A percentile compares a stretch with the other conserved stretches of the same genome.
phyloP scores from a whole-genome alignment of 2,329 filamentous ascomycete species.

The Aspergillus fijiensis region DNA sequence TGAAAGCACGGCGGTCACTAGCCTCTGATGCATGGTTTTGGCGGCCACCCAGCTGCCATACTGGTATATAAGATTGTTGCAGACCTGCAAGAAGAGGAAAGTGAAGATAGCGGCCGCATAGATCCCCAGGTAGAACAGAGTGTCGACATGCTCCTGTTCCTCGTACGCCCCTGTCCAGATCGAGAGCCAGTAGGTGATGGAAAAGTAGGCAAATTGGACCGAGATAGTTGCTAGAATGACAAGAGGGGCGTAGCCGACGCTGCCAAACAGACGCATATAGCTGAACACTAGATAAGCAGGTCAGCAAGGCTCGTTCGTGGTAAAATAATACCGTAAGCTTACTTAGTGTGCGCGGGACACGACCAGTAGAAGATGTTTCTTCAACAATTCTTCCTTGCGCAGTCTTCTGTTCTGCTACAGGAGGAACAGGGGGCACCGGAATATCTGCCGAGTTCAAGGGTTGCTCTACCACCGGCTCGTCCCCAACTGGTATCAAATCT shows the following conservation, averaged over 20 bases:
- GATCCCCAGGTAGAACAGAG: conserved; percentile 53
- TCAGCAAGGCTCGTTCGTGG: background rate
- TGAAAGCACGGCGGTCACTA: conserved; percentile 54
- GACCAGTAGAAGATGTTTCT: conserved; percentile 25
- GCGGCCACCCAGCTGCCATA: conserved; percentile 60
- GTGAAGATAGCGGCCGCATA: conserved; percentile 50
- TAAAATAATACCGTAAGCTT: conserved; percentile 5
- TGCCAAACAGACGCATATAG: conserved; percentile 29
- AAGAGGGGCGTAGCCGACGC: conserved; percentile 21
- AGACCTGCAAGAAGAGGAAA: conserved; percentile 24
- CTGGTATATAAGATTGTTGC: conserved; percentile 46
- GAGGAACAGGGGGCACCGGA: background rate
- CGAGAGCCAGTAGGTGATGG: conserved; percentile 31
- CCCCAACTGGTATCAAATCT: background rate
- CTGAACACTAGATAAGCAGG: conserved; percentile 16
- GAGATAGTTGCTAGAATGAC: conserved; percentile 22
- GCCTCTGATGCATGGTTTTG: conserved; percentile 52
- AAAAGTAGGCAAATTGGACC: conserved; percentile 29
- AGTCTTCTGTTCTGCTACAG: conserved; percentile 9
- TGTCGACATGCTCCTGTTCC: conserved; percentile 17
- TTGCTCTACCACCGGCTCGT: conserved; percentile 2
- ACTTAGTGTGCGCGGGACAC: conserved; percentile 27
- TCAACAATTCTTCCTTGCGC: conserved; percentile 16
- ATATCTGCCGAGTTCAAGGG: conserved; percentile 10
- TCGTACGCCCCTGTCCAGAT: conserved; percentile 30